Evolutionary conservation across 768 basidiomycete species (phyloP).

Genomic region (Sutorius australiensis): DNA sequence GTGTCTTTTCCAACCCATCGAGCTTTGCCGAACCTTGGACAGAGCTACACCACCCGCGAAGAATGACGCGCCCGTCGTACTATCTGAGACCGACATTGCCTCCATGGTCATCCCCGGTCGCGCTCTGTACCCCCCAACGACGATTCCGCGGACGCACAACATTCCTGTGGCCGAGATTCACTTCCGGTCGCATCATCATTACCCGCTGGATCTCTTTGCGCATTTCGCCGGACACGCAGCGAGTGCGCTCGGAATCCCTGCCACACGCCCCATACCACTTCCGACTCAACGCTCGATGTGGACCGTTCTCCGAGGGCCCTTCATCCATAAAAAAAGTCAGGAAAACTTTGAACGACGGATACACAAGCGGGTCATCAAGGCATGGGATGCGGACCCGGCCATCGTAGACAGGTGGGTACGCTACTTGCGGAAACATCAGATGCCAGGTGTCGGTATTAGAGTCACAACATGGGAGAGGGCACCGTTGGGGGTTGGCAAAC

Average conservation of each 20-base stretch:
- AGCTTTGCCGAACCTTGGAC: neutral
- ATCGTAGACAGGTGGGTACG: constrained; percentile 77
- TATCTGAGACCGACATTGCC: constrained; percentile 42
- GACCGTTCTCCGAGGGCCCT: constrained; percentile 84
- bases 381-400: constrained; percentile 81
- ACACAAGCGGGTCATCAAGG: constrained; percentile 84
- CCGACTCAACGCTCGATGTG: constrained; percentile 76
- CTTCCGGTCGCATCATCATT: constrained; percentile 70
- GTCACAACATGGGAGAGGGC: constrained; percentile 72
- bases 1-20: neutral
- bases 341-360: constrained; percentile 90
- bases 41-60: constrained; percentile 7
- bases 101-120: constrained; percentile 63
- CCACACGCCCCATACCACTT: constrained; percentile 57
- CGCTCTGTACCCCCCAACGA: constrained; percentile 47
- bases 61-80: constrained; percentile 8
- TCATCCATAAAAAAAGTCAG: constrained; percentile 89
- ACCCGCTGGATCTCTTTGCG: constrained; percentile 70
- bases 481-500: constrained; percentile 48
- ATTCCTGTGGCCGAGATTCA: constrained; percentile 82
- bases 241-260: constrained; percentile 77
- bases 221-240: constrained; percentile 86
- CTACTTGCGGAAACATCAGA: constrained; percentile 69
- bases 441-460: constrained; percentile 87
- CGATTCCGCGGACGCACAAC: constrained; percentile 58